Percentiles rank a stretch among this genome's conserved stretches.
Evolutionary conservation across 805 yeast species (phyloP).

Genomic region (Cyberlindnera euphorbiae): DNA sequence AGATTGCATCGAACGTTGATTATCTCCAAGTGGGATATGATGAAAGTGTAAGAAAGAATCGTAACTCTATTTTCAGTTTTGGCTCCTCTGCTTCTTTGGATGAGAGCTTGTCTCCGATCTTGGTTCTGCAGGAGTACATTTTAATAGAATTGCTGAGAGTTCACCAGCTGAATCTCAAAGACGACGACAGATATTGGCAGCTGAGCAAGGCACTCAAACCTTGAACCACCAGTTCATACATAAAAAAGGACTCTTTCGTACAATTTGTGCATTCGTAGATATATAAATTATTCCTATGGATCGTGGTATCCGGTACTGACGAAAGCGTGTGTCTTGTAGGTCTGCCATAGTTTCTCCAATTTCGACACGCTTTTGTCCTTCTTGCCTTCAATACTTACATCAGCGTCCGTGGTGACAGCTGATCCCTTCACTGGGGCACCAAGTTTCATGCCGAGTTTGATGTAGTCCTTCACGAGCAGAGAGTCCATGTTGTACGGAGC

Average conservation of each 20-base stretch:
- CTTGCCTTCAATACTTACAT: slow-evolving; percentile 13
- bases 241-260: no score
- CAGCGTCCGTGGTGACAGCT: slow-evolving; percentile 1
- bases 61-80: slow-evolving; percentile 24
- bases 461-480: slow-evolving; percentile 59
- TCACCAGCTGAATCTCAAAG: slow-evolving; percentile 51
- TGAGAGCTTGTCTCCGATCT: slow-evolving; percentile 30
- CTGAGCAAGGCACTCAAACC: slow-evolving; percentile 43
- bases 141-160: slow-evolving; percentile 69
- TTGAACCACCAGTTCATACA: no score
- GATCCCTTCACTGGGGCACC: slow-evolving; percentile 35
- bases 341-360: slow-evolving; percentile 48
- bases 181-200: slow-evolving; percentile 69
- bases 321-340: slow-evolving; percentile 55
- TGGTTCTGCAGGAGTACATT: slow-evolving; percentile 44
- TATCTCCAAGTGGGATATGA: slow-evolving; percentile 60
- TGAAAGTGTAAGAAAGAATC: slow-evolving; percentile 20
- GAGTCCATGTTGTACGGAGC: slow-evolving; percentile 47
- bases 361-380: slow-evolving; percentile 12
- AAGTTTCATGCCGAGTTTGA: slow-evolving; percentile 49
- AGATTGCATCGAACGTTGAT: slow-evolving; percentile 62
- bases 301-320: slow-evolving; percentile 29
- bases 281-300: no score
- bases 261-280: no score
- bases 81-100: slow-evolving; percentile 17